Evolutionary conservation across 768 basidiomycete genomes (phyloP).

Genomic region (Leccinum boreale): DNA sequence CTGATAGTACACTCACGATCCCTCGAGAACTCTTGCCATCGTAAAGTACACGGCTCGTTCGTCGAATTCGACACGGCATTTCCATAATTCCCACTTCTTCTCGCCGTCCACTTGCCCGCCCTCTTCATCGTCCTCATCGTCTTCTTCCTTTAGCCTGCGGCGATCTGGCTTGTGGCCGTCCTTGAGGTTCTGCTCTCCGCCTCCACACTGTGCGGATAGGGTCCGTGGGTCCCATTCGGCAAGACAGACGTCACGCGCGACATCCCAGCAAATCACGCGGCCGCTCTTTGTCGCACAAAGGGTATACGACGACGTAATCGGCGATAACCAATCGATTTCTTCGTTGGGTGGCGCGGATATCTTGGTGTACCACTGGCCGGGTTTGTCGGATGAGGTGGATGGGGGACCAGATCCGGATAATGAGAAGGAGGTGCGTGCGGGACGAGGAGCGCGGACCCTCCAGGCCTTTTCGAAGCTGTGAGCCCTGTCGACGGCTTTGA

Average conservation of each 20-base stretch:
- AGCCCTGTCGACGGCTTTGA: slow-evolving; percentile 62
- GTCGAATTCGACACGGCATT: slow-evolving; percentile 74
- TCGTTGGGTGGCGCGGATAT: slow-evolving; percentile 64
- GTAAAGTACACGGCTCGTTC: slow-evolving; percentile 69
- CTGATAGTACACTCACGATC: slow-evolving; percentile 38
- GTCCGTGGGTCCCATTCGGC: slow-evolving; percentile 63
- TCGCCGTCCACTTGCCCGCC: slow-evolving; percentile 17
- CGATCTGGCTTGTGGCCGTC: slow-evolving; percentile 6
- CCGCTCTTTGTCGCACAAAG: slow-evolving; percentile 77
- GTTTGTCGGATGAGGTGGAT: slow-evolving; percentile 25
- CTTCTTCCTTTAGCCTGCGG: slow-evolving; percentile 8
- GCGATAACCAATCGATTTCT: slow-evolving; percentile 74
- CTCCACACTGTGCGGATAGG: slow-evolving; percentile 7
- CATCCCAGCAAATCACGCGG: slow-evolving; percentile 76
- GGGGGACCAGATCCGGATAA: slow-evolving; percentile 17
- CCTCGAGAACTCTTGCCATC: slow-evolving; percentile 62
- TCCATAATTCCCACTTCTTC: slow-evolving; percentile 69
- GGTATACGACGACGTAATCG: slow-evolving; percentile 72
- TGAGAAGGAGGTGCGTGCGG: slow-evolving; percentile 34
- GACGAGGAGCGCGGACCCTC: slow-evolving; percentile 55
- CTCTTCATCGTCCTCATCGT: slow-evolving; percentile 11
- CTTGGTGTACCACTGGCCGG: slow-evolving; percentile 58
- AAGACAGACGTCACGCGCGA: slow-evolving; percentile 55
- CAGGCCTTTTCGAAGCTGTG: slow-evolving; percentile 60
- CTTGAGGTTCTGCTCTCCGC: slow-evolving; percentile 7